Evolutionary conservation across 1,139 yeast genomes (phyloP), one percentile per base, ranked within the genome.

Genomic region (Blastobotrys elegans): DNA sequence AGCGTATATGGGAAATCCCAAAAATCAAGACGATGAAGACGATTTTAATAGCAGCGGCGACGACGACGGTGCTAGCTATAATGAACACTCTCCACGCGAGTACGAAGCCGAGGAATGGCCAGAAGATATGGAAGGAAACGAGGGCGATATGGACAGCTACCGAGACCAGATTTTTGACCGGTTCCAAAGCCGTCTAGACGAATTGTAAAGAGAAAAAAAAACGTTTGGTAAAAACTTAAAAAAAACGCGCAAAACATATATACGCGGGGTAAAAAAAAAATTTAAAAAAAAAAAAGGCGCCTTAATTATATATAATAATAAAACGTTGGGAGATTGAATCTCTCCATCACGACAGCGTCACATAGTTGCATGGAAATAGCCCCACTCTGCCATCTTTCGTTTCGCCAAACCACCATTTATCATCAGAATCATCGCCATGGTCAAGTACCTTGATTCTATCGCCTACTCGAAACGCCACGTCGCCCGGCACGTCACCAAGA

Each of bases 401-500:
- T 55, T 72, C 72, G 1, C 86, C 87, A 51, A 71, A 72, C 84
- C 85, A 81, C 87, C 87, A 81, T 27, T 67, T 64, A 4, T 73
- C 74, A 34, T 69, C 74, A 16, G 55, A 54, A 33, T 57, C 67
- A 18, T 64, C 65, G 0, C 69, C 66, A 20, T 61, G 64, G 44
- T 72, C 74, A 27, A 76, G 50, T 1, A 81, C 65, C 36, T 60
- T 64, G 33, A 82, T 71, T 40, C 61, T 57, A 50, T 79, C 84
- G 8, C 83, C 84, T 32, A 61, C 65, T 24, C 65, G 56, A 53
- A 82, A 71, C 2, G 73, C 56, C 26, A 82, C 68, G 56, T 82
- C 87, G 0, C 76, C 79, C 1, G 69, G 68, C 43, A 65, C 65
- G 37, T 59, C 62, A 6, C 71, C 72, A 1, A 55, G 48, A 53